Evolutionary conservation across 306 rosid species (phyloP).

Genomic region (Begonia masoniana): DNA sequence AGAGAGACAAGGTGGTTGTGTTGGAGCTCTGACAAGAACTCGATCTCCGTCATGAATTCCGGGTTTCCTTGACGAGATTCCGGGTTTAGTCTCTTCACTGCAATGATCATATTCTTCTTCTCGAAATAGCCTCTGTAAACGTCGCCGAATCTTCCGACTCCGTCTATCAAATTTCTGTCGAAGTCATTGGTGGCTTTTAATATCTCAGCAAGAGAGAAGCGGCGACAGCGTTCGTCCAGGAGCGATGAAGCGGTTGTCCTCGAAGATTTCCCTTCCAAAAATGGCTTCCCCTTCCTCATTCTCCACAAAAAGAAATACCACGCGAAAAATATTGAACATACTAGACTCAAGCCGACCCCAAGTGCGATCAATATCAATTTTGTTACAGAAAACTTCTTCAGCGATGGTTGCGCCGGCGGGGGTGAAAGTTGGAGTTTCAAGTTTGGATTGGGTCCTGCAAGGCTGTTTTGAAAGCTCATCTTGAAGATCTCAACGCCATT

Average conservation of each 20-base stretch:
- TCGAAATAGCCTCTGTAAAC: slow-evolving; percentile 24
- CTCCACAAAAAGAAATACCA: slow-evolving; percentile 2
- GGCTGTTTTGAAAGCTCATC: not conserved
- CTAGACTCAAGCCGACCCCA: not conserved
- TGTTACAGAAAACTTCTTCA: not conserved
- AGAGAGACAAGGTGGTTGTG: slow-evolving; percentile 23
- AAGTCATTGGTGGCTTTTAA: slow-evolving; percentile 10
- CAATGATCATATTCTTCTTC: slow-evolving; percentile 7
- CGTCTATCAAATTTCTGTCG: not conserved
- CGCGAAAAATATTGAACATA: not conserved
- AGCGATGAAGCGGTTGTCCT: not conserved
- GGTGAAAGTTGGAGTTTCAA: no score
- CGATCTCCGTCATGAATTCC: slow-evolving; percentile 34
- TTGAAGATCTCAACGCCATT: slow-evolving; percentile 30
- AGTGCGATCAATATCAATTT: not conserved
- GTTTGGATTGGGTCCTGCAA: slow-evolving; percentile 14
- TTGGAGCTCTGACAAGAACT: slow-evolving; percentile 33
- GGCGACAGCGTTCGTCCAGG: slow-evolving; percentile 5
- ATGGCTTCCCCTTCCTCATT: not conserved
- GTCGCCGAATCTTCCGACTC: slow-evolving; percentile 22
- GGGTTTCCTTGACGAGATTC: slow-evolving; percentile 21
- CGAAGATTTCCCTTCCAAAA: not conserved
- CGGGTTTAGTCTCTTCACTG: slow-evolving; percentile 19
- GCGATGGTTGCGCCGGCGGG: not conserved
- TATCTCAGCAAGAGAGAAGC: slow-evolving; percentile 4